Percentiles rank a stretch among this genome's conserved stretches.
Evolutionary conservation across 2,329 filamentous ascomycete species (phyloP).

Genomic region (Sporothrix brasiliensis): DNA sequence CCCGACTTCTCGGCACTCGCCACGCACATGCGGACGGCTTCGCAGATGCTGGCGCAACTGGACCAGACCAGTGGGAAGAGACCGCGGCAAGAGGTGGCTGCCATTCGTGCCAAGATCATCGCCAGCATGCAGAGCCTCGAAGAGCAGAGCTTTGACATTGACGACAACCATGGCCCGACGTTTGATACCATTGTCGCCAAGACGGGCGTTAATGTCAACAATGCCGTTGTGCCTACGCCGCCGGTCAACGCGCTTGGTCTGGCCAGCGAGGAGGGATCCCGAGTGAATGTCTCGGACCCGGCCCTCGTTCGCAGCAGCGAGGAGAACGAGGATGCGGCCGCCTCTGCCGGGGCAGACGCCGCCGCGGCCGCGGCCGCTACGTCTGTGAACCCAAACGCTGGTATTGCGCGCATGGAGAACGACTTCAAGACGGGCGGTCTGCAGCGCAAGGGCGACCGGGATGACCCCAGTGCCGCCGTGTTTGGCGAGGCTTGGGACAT

Average conservation of each 20-base stretch:
- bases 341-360: constrained; percentile 39
- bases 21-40: constrained; percentile 84
- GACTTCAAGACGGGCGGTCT: constrained; percentile 85
- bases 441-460: constrained; percentile 76
- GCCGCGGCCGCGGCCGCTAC: constrained; percentile 46
- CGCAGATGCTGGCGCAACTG: constrained; percentile 83
- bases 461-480: constrained; percentile 82
- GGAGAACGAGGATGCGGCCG: constrained; percentile 20
- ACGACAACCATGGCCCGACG: constrained; percentile 71
- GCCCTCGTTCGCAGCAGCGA: constrained; percentile 20
- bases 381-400: constrained; percentile 68
- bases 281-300: neutral
- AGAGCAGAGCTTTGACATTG: constrained; percentile 78
- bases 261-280: neutral
- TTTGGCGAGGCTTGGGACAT: constrained; percentile 85
- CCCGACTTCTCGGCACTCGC: constrained; percentile 81
- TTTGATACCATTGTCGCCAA: constrained; percentile 84
- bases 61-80: constrained; percentile 79
- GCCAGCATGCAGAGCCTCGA: constrained; percentile 87
- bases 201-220: constrained; percentile 55
- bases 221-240: constrained; percentile 40
- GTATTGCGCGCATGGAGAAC: constrained; percentile 84
- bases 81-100: constrained; percentile 77
- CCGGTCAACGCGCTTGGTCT: neutral
- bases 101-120: constrained; percentile 83